Evolutionary conservation across 2,329 filamentous ascomycete genomes (phyloP).

Genomic region (Fusarium transvaalense): DNA sequence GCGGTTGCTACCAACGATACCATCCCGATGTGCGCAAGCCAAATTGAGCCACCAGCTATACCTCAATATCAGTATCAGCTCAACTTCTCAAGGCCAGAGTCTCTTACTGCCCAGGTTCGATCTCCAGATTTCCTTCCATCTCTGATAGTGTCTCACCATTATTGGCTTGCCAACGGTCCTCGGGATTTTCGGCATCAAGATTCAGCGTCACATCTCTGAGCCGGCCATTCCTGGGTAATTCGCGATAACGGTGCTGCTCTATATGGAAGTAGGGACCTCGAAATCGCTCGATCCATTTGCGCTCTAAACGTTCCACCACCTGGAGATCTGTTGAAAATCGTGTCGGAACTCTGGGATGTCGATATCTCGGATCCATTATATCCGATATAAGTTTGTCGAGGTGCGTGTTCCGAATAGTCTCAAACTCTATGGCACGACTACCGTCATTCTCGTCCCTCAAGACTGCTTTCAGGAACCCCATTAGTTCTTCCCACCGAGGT

Average conservation of each 20-base stretch:
- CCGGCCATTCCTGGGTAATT: slow-evolving; percentile 54
- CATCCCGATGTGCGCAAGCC: slow-evolving; percentile 67
- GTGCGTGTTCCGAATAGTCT: slow-evolving; percentile 54
- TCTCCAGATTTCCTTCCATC: slow-evolving; percentile 57
- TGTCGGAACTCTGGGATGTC: slow-evolving; percentile 45
- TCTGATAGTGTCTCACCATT: slow-evolving; percentile 54
- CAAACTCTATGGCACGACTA: slow-evolving; percentile 54
- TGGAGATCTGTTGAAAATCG: slow-evolving; percentile 53
- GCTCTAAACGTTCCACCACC: slow-evolving; percentile 56
- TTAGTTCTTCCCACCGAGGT: slow-evolving; percentile 53
- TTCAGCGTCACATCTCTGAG: slow-evolving; percentile 59
- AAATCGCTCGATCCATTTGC: slow-evolving; percentile 60
- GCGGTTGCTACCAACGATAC: slow-evolving; percentile 61
- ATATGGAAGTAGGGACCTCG: slow-evolving; percentile 60
- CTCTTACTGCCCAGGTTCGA: slow-evolving; percentile 65
- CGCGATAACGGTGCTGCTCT: slow-evolving; percentile 57
- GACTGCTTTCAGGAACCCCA: slow-evolving; percentile 55
- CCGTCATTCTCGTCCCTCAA: slow-evolving; percentile 55
- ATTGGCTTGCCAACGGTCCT: slow-evolving; percentile 56
- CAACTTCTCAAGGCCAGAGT: background rate
- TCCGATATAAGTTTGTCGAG: slow-evolving; percentile 62
- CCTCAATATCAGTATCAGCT: slow-evolving; percentile 34
- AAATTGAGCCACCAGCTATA: slow-evolving; percentile 71
- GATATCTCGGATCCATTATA: slow-evolving; percentile 51
- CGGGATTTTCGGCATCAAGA: slow-evolving; percentile 46